Evolutionary conservation across 176 grass and related monocot species (phyloP), one percentile per base, ranked within the genome.

Genomic region (Bromus sterilis): DNA sequence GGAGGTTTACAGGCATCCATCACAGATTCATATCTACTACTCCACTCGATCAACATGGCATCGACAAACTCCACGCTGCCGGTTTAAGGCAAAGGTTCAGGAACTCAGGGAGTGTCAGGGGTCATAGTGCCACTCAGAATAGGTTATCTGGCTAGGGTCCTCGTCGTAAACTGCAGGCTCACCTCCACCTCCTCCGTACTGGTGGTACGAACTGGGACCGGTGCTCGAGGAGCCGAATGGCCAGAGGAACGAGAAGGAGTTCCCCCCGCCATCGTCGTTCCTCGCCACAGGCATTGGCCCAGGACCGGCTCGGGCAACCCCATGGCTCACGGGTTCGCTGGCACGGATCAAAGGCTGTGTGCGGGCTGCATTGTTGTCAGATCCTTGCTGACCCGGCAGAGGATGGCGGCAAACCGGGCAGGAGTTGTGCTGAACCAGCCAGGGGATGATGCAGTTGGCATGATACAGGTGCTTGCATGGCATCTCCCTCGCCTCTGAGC

Each of bases 391-490:
- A n/a, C 77, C 40, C 21, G 91, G 87, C 84, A 99, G 78, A 11
- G 92, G 84, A 78, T 90, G 85, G 66, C 93, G 88, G 83, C 96
- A 99, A 63, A 99, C 89, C 0, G 96, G 96, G 64, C 96, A 99
- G 39, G 96, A 99, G 68, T 99, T 99, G 74, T 95, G 96, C 76
- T 87, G 90, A 60, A 91, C 72, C 71, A 99, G 40, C 96, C 93
- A 99, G 10, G 96, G 96, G 10, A 99, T 64, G 51, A 99, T 93
- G 89, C 96, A 99, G 56, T 91, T 87, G 5, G 84, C 44, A 33
- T 99, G 96, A 55, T 95, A 99, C 44, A 99, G 59, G 85, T 99
- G 96, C 82, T 93, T 95, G 78, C 96, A 95, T 5, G 96, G 93
- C 90, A 95, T 99, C 84, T 99, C 93, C 56, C 93, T 12, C 53